phyloP scores from a whole-genome alignment of 257 asterid species.

The Gentiana straminea region DNA sequence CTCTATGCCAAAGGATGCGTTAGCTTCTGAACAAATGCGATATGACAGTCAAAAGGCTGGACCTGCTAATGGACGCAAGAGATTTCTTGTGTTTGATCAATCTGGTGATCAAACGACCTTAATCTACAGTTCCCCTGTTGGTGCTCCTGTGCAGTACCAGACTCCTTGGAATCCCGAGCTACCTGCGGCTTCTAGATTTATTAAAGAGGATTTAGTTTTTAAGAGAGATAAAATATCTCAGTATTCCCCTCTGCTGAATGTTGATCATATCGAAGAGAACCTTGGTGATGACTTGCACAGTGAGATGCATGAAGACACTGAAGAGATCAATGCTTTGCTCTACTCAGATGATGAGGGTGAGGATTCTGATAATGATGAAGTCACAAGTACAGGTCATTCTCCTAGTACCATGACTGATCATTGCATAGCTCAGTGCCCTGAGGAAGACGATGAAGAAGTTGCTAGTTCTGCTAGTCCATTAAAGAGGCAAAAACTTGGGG shows the following conservation, averaged over 20 bases:
- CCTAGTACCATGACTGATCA: slow-evolving; percentile 71
- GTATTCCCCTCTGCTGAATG: slow-evolving; percentile 13
- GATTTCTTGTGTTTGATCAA: slow-evolving; percentile 75
- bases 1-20: slow-evolving; percentile 19
- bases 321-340: slow-evolving; percentile 74
- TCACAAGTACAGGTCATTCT: slow-evolving; percentile 82
- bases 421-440: slow-evolving; percentile 16
- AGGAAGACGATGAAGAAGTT: slow-evolving; percentile 52
- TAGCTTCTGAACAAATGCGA: slow-evolving; percentile 10
- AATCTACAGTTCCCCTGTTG: slow-evolving; percentile 40
- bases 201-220: slow-evolving; percentile 21
- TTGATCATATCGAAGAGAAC: slow-evolving; percentile 26
- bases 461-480: slow-evolving; percentile 39
- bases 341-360: slow-evolving; percentile 54
- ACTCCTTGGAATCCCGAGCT: slow-evolving; percentile 25
- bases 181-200: slow-evolving; percentile 15
- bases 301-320: slow-evolving; percentile 81
- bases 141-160: slow-evolving; percentile 22
- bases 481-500: slow-evolving; percentile 53
- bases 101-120: slow-evolving; percentile 65
- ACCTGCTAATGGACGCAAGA: slow-evolving; percentile 27
- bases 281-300: slow-evolving; percentile 22
- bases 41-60: slow-evolving; percentile 14
- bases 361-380: slow-evolving; percentile 60
- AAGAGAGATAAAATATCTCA: slow-evolving; percentile 16